phyloP scores from a whole-genome alignment of 495 filamentous ascomycete species.

The Podospora pseudocomata region DNA sequence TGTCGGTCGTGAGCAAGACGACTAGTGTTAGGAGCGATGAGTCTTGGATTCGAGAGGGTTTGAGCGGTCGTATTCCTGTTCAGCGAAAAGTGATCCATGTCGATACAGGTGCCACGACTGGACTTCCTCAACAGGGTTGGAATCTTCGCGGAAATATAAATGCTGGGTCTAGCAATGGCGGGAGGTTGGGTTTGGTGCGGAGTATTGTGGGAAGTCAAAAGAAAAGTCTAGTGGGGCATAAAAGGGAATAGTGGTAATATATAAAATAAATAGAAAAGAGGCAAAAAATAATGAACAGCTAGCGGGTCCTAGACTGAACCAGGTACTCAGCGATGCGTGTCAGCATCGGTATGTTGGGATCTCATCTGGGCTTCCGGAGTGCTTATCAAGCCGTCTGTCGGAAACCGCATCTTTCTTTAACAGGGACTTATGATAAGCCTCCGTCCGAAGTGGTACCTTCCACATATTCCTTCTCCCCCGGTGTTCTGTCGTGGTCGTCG shows the following conservation, averaged over 20 bases:
- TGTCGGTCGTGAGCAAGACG: not conserved
- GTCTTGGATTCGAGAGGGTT: not conserved
- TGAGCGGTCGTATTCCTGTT: not conserved
- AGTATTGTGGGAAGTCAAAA: not conserved
- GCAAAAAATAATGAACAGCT: too few species aligned
- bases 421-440: too few species aligned
- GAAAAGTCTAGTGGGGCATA: not conserved
- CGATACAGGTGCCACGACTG: not conserved
- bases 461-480: too few species aligned
- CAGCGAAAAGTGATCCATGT: not conserved
- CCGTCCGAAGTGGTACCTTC: too few species aligned
- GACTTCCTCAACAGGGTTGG: not conserved
- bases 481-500: too few species aligned
- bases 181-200: not conserved
- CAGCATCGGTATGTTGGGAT: too few species aligned
- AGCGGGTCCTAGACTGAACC: too few species aligned
- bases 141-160: not conserved
- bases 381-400: too few species aligned
- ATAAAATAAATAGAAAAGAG: not conserved
- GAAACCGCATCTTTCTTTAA: too few species aligned
- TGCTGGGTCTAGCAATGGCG: not conserved
- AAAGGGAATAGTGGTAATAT: not conserved
- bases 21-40: not conserved
- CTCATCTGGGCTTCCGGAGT: too few species aligned
- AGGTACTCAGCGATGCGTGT: too few species aligned